Evolutionary conservation across 1,139 yeast genomes (phyloP), one percentile per base, ranked within the genome.

Genomic region (Yamadazyma diddensiae): DNA sequence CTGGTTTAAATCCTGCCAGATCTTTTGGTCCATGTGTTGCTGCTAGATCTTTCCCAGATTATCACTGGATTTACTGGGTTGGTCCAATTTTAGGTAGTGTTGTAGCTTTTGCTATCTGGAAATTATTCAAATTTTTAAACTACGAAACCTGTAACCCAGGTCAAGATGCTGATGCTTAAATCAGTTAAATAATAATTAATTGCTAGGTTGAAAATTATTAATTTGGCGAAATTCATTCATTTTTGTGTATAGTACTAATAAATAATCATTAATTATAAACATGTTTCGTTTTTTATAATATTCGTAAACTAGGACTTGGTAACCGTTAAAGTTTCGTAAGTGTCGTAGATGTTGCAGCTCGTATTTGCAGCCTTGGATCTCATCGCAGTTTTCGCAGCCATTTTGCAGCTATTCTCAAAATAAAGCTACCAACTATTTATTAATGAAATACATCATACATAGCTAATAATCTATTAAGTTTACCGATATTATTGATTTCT

Each of bases 31-130:
- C 95, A 35, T 74, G 81, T 56, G 70, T 85, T 39, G 94, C 90
- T 37, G 73, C 74, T 36, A 65, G 62, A 38, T 66, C 74, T 22
- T 87, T 87, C 80, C 94, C 95, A 26, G 59, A 55, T 51, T 86
- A 87, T 64, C 88, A 79, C 70, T 87, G 95, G 95, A 85, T 87
- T 45, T 87, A 87, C 71, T 85, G 94, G 94, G 75, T 87, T 36
- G 95, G 95, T 38, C 95, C 95, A 41, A 49, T 79, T 36, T 52
- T 83, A 40, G 95, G 94, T 44, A 64, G 92, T 5, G 43, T 69
- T 34, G 56, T 85, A 48, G 82, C 95, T 22, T 77, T 73, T 45
- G 76, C 70, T 42, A 68, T 84, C 48, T 84, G 85, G 81, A 73
- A 79, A 57, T 44, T 77, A 34, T 66, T 86, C 64, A 81, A 78